Base-by-base conservation (phyloP, 495 filamentous ascomycete genomes). In the Penicillium soppii region DNA sequence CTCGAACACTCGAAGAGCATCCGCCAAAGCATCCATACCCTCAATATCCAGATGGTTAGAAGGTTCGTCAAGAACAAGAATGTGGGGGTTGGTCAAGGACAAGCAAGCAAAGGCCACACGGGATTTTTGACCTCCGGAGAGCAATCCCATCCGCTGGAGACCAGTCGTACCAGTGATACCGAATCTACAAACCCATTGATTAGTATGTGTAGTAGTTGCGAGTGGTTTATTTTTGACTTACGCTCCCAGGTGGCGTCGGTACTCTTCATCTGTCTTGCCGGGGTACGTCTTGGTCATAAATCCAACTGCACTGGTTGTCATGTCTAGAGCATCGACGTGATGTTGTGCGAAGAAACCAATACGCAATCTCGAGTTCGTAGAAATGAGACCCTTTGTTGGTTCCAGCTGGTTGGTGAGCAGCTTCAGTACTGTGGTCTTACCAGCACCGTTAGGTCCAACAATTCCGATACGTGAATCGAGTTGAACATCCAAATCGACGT, bases 11-110 rank as follows among this genome's bases (percentile, higher is more conserved):
- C 82, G 78, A 41, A 99, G 78, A 20, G 95, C 94, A 32, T 85
- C 81, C 1, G 87, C 82, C 13, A 99, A 70, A 9, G 95, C 94
- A 73, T 99, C 94, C 94, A 99, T 99, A 50, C 95, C 94, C 67
- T 99, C 94, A 60, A 99, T 97, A 82, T 99, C 94, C 62, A 99
- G 74, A 61, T 99, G 94, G 74, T 99, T 99, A 45, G 89, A 94
- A 62, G 94, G 94, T 65, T 99, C 94, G 79, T 99, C 94, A 36
- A 99, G 88, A 43, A 99, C 95, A 20, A 99, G 76, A 55, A 99
- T 97, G 65, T 99, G 94, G 13, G 94, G 94, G 69, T 97, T 95
- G 19, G 82, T 88, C 44, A 99, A 72, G 2, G 90, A 92, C 43
- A 99, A 73, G 62, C 92, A 96, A 20, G 94, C 91, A 68, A 99